Base-by-base conservation (phyloP, 768 basidiomycete species). In the Gymnopilus junonius region DNA sequence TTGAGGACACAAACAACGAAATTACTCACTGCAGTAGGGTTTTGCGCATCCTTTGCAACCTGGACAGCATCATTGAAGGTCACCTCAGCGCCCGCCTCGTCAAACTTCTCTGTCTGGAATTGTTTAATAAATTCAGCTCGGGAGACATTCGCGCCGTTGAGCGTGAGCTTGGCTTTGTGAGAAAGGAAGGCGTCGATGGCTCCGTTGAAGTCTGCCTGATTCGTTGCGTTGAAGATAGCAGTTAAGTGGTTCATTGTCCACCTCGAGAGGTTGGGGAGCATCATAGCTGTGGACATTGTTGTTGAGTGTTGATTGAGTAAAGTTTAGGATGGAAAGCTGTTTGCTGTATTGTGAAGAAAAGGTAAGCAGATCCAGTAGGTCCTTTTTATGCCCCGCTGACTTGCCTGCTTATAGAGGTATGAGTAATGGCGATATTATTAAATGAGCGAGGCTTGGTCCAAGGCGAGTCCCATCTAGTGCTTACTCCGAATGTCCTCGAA, bases 141-240 rank as follows among this genome's bases (percentile, higher is more conserved):
- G 25, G 78, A 73, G 35, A 79, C 27, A 14, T 70, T 31, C 25
- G 73, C 70, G 17, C 80, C 83, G 63, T 85, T 85, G 58, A 85
- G 69, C 3, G 72, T 75, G 59, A 84, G 70, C 0, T 63, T 69
- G 29, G 73, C 76, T 15, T 79, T 23, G 37, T 70, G 31, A 7
- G 79, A 75, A 61, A 85, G 69, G 62, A 82, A 80, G 1, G 61
- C 69, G 35, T 84, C 77, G 70, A 85, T 82, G 0, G 78, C 75
- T 20, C 62, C 32, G 50, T 76, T 61, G 61, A 83, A 81, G 17
- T 70, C 74, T 0, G 62, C 60, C 23, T 69, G 42, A 4, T 73
- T 79, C 34, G 78, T 80, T 5, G 82, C 78, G 59, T 75, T 63
- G 63, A 81, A 73, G 48, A 85, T 58, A 25, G 77, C 65, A 3